phyloP scores from a whole-genome alignment of 2,329 filamentous ascomycete species.

The Lasiodiplodia sp. region DNA sequence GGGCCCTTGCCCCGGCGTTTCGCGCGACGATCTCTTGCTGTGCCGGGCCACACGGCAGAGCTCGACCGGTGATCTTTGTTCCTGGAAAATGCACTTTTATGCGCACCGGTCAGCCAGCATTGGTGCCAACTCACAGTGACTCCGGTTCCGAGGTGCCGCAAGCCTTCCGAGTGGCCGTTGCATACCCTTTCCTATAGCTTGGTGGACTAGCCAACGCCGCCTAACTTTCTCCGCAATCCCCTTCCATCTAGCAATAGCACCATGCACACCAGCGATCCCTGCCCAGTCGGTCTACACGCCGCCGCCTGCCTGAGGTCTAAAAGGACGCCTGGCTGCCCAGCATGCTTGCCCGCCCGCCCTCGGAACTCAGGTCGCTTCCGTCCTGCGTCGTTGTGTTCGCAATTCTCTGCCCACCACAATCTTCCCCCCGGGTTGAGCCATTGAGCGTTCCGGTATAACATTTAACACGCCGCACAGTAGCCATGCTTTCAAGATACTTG shows the following conservation, averaged over 20 bases:
- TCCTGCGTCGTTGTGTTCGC: neutral
- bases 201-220: neutral
- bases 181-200: neutral
- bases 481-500: constrained; percentile 24
- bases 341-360: constrained; percentile 9
- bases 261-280: constrained; percentile 17
- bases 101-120: constrained; percentile 16
- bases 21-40: constrained; percentile 18
- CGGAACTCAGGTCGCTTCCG: constrained; percentile 5
- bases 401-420: neutral
- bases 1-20: constrained; percentile 22
- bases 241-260: neutral
- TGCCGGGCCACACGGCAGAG: neutral
- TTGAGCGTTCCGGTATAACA: neutral
- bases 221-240: constrained; percentile 18
- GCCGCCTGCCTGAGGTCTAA: neutral
- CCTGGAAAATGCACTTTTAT: neutral
- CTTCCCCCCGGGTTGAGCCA: neutral
- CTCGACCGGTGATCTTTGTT: neutral
- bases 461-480: neutral
- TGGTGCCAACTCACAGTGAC: constrained; percentile 21
- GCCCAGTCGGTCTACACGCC: neutral
- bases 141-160: constrained; percentile 1
- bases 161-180: constrained; percentile 7
- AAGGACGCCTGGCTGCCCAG: constrained; percentile 10